Conservation (phyloP, 2,329 filamentous ascomycete species). For the Talaromyces sp. region DNA sequence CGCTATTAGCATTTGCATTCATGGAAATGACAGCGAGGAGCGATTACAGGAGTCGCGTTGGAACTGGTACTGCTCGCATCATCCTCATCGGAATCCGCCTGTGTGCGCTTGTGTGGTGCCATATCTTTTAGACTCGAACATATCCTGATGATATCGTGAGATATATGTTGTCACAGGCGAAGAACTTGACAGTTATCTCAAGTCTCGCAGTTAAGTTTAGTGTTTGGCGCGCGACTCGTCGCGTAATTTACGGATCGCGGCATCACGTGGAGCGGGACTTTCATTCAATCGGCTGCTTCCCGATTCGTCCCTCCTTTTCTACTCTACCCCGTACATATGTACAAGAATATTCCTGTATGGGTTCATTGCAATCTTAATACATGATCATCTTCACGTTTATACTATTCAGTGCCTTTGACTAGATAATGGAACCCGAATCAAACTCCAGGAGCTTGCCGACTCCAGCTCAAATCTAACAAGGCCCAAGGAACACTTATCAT, state of each 20-base stretch:
- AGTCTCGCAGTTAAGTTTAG: not conserved
- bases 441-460: not conserved
- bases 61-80: slow-evolving; percentile 25
- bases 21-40: not conserved
- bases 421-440: not conserved
- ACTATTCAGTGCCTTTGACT: not conserved
- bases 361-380: slow-evolving; percentile 2
- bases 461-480: not conserved
- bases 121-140: slow-evolving; percentile 29
- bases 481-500: not conserved
- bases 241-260: slow-evolving; percentile 21
- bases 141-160: not conserved
- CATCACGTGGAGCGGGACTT: slow-evolving; percentile 19
- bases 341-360: not conserved
- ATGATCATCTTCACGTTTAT: not conserved
- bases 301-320: not conserved
- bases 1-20: not conserved
- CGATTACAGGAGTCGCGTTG: slow-evolving; percentile 13
- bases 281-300: not conserved
- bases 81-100: slow-evolving; percentile 33
- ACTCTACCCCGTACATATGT: not conserved
- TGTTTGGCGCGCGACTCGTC: slow-evolving; percentile 8
- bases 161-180: not conserved
- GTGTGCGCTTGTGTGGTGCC: slow-evolving; percentile 45
- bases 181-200: not conserved